Evolutionary conservation across 148 eudicot species (phyloP), one percentile per base, ranked within the genome.

Genomic region (Camellia granthamiana): DNA sequence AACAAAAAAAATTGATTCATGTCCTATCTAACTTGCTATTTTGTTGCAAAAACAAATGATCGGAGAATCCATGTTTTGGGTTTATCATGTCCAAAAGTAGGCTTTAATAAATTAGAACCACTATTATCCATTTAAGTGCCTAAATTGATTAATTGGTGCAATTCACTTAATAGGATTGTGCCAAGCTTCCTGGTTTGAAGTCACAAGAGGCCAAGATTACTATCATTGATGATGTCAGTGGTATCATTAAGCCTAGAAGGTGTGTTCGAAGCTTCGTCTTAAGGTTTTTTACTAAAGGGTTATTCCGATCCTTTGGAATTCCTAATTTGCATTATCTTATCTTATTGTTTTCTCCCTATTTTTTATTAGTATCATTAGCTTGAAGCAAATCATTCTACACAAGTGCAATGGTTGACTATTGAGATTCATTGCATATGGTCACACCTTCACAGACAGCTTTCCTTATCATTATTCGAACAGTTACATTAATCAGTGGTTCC

Each of bases 221-320:
- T 79, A 92, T 92, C 72, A 59, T 94, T 60, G 79, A 86, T 80
- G 88, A 87, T 60, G 89, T 87, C 83, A 90, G 88, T 78, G 96
- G 96, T 60, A 80, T 88, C 66, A 85, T 90, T 76, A 89, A 87
- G 88, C 96, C 98, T 49, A 91, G 94, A 83, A 92, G 98, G 96
- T 94, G 75, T 69, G 15, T n/a, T 56, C 59, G 42, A 43, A 69
- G 16, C 59, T 51, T 41, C 14, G 30, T 41, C 73, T n/a, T 6
- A 49, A 15, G 43, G 21, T 7, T 46, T 73, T 73, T 52, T 12
- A 52, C 13, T 46, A 23, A 23, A 23, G 30, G 3, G 10, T 21
- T 14, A n/a, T 14, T 47, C 51, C 30, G 30, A 23, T 23, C 30
- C 30, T 23, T 23, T 23, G 30, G 30, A 23, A 23, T 23, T 23